Conservation (phyloP, 305 asterid genomes). For the Stenogyne calaminthoides region DNA sequence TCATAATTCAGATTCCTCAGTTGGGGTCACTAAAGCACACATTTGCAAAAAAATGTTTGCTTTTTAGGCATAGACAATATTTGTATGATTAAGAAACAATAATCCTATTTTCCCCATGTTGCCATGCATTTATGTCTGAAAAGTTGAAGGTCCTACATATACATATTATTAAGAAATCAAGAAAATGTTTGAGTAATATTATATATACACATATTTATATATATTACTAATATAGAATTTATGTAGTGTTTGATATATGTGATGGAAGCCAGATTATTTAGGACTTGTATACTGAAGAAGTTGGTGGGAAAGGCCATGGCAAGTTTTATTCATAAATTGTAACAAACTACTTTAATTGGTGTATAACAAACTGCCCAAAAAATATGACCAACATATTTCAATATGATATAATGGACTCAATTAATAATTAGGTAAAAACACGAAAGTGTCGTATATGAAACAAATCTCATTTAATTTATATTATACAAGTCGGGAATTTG, state of each 20-base stretch:
- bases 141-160: constrained; percentile 24
- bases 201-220: background rate
- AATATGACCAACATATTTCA: too few species aligned
- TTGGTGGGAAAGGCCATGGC: too few species aligned
- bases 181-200: background rate
- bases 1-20: constrained; percentile 20
- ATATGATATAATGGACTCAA: too few species aligned
- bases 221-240: background rate
- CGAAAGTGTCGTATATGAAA: too few species aligned
- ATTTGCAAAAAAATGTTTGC: constrained; percentile 30
- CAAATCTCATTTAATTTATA: too few species aligned
- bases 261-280: background rate
- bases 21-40: constrained; percentile 31
- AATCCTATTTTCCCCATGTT: constrained; percentile 33
- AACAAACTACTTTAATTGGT: too few species aligned
- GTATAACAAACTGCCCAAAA: too few species aligned
- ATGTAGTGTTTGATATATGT: background rate
- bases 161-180: constrained; percentile 5
- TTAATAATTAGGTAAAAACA: too few species aligned
- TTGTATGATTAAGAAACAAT: constrained; percentile 15
- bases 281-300: background rate
- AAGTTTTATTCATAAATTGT: background rate
- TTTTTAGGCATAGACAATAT: constrained; percentile 28
- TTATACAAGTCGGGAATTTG: too few species aligned
- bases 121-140: constrained; percentile 33